Base-by-base conservation (phyloP, 2,329 filamentous ascomycete genomes). In the Claviceps arundinis region DNA sequence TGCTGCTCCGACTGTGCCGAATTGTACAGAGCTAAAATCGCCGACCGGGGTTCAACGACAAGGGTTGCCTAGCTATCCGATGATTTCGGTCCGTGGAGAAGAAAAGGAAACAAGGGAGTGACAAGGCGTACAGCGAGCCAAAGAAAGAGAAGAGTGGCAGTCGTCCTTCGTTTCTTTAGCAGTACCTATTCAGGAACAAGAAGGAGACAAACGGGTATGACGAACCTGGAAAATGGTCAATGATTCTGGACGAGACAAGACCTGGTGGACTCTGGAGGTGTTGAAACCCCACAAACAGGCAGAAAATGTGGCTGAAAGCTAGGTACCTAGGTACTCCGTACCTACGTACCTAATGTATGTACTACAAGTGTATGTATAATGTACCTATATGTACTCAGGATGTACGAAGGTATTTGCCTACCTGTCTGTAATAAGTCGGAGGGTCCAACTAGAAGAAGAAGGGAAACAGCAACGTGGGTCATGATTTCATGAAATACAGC, bases 41-140 rank as follows among this genome's bases (percentile, higher is more conserved):
- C 30, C 34, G 22, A 46, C 42, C 22, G 30, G 43, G 42, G 42
- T 7, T 34, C 44, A 14, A 37, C n/a, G 26, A 47, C 44, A 11
- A 17, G 16, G 41, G 24, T 7, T 34, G 17, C 41, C 41, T 38
- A 26, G 44, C 26, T 34, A 17, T 26, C 48, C 17, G 14, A 46
- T 40, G 19, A 19, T 34, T 40, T 34, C 30, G 17, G 43, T 19
- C 17, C 19, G 42, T 16, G 9, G 13, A 13, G 19, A 11, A 44
- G 19, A 16, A 44, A 8, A 44, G 8, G 13, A 24, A 44, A 48
- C 14, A 38, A 53, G 50, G 52, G 52, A 50, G 45, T 40, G 52
- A 37, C 44, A 37, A 47, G 48, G 30, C 37, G 47, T 44, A 14
- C 52, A 50, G 40, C 13, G 37, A 30, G 16, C n/a, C 16, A 40